Evolutionary conservation across 2,329 filamentous ascomycete genomes (phyloP).

Genomic region (Fusarium falciforme): DNA sequence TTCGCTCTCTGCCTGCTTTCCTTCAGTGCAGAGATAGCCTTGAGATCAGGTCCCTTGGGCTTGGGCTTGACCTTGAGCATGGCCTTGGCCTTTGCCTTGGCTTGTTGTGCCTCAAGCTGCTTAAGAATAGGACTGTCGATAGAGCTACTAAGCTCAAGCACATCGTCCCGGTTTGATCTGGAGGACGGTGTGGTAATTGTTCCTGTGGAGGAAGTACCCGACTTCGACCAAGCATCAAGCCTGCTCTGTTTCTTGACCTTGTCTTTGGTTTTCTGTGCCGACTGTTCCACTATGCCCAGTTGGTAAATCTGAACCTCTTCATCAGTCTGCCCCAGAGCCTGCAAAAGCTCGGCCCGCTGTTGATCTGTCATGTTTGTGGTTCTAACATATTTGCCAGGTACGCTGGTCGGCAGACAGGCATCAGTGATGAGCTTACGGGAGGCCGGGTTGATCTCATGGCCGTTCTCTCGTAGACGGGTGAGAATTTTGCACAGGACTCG

Average conservation of each 20-base stretch:
- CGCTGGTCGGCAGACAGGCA: slow-evolving; percentile 69
- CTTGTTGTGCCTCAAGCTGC: slow-evolving; percentile 55
- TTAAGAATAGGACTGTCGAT: slow-evolving; percentile 62
- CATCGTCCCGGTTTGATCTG: slow-evolving; percentile 59
- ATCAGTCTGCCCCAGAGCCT: slow-evolving; percentile 69
- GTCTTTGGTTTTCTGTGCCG: slow-evolving; percentile 43
- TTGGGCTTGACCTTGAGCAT: slow-evolving; percentile 47
- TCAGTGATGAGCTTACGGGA: slow-evolving; percentile 72
- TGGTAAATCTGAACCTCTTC: slow-evolving; percentile 64
- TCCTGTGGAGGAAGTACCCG: slow-evolving; percentile 48
- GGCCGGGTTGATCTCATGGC: slow-evolving; percentile 74
- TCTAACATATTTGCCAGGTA: slow-evolving; percentile 66
- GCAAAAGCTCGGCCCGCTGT: slow-evolving; percentile 85
- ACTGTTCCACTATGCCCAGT: slow-evolving; percentile 47
- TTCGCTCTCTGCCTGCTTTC: slow-evolving; percentile 80
- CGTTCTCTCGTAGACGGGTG: slow-evolving; percentile 80
- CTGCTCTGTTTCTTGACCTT: slow-evolving; percentile 67
- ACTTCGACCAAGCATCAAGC: slow-evolving; percentile 72
- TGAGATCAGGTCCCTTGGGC: slow-evolving; percentile 49
- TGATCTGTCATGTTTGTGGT: slow-evolving; percentile 84
- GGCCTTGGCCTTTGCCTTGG: slow-evolving; percentile 43
- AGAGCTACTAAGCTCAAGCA: slow-evolving; percentile 59
- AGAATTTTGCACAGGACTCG: slow-evolving; percentile 87
- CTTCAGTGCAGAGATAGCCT: slow-evolving; percentile 63
- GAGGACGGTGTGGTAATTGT: slow-evolving; percentile 38